Conservation (phyloP, 208 protist species). For the Vickermania ingenoplastis region DNA sequence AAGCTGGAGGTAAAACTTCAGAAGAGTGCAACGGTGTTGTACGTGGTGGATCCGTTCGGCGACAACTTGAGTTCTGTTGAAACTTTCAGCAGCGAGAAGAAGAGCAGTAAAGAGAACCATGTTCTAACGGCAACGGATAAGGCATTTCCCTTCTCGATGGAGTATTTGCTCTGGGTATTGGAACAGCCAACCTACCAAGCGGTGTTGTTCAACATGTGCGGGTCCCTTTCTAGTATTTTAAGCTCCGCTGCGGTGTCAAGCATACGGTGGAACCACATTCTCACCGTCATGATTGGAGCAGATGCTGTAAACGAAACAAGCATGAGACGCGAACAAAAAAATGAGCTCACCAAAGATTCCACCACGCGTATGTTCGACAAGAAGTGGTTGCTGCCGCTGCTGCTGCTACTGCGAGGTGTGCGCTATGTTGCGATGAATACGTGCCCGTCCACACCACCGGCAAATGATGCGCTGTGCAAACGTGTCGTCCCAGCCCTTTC, state of each 20-base stretch:
- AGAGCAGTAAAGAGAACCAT: slow-evolving; percentile 17
- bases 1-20: slow-evolving; percentile 12
- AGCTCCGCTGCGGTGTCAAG: slow-evolving; percentile 20
- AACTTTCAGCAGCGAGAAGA: slow-evolving; percentile 8
- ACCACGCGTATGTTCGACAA: slow-evolving; percentile 10
- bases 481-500: slow-evolving; percentile 21
- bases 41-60: slow-evolving; percentile 56
- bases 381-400: slow-evolving; percentile 29
- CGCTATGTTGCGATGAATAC: slow-evolving; percentile 36
- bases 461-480: slow-evolving; percentile 24
- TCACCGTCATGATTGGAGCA: slow-evolving; percentile 21
- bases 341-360: slow-evolving; percentile 11
- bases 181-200: slow-evolving; percentile 5
- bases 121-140: slow-evolving; percentile 30
- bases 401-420: slow-evolving; percentile 62
- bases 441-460: slow-evolving; percentile 28
- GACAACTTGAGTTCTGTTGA: slow-evolving; percentile 32
- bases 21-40: slow-evolving; percentile 16
- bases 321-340: slow-evolving; percentile 44
- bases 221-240: slow-evolving; percentile 26
- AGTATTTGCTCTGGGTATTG: slow-evolving; percentile 36
- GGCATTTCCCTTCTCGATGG: slow-evolving; percentile 17
- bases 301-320: slow-evolving; percentile 38
- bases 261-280: slow-evolving; percentile 39
- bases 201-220: slow-evolving; percentile 32